phyloP scores from a whole-genome alignment of 1,284 basidiomycete species.

The Kwoniella shivajii region DNA sequence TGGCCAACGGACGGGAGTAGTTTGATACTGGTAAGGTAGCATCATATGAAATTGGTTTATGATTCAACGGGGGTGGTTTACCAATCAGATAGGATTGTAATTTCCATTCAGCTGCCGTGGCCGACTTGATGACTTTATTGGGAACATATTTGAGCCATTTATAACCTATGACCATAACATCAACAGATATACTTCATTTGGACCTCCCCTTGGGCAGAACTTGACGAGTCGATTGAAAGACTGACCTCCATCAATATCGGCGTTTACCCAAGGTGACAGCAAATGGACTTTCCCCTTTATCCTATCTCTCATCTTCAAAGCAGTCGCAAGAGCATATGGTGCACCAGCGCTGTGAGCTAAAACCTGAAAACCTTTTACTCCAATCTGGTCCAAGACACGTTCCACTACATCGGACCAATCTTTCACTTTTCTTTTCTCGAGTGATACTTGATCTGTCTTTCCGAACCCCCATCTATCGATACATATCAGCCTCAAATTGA shows the following conservation, averaged over 20 bases:
- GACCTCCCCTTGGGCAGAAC: too few relatives aligned
- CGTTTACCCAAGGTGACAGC: conserved; percentile 94
- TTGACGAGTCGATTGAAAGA: background rate
- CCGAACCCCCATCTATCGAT: conserved; percentile 97
- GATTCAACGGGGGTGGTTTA: conserved; percentile 72
- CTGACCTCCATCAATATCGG: conserved; percentile 76
- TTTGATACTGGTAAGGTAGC: conserved; percentile 34
- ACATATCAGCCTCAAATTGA: conserved; percentile 86
- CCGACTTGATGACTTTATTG: conserved; percentile 87
- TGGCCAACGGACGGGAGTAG: background rate
- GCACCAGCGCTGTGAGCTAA: conserved; percentile 97
- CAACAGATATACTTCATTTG: conserved; percentile 10
- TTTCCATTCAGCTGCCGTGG: conserved; percentile 96
- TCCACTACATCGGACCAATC: conserved; percentile 90
- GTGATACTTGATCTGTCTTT: conserved; percentile 70
- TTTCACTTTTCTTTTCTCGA: conserved; percentile 71
- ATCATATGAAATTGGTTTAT: conserved; percentile 35
- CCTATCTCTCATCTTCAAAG: conserved; percentile 70
- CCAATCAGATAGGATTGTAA: conserved; percentile 94
- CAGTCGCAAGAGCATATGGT: conserved; percentile 88
- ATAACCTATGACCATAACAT: conserved; percentile 65
- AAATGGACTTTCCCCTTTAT: conserved; percentile 84
- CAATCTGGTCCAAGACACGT: conserved; percentile 80
- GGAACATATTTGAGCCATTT: conserved; percentile 97
- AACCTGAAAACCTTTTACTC: conserved; percentile 77